Base-by-base conservation (phyloP, 192 early-diverging fungal species). In the Linnemannia exigua region DNA sequence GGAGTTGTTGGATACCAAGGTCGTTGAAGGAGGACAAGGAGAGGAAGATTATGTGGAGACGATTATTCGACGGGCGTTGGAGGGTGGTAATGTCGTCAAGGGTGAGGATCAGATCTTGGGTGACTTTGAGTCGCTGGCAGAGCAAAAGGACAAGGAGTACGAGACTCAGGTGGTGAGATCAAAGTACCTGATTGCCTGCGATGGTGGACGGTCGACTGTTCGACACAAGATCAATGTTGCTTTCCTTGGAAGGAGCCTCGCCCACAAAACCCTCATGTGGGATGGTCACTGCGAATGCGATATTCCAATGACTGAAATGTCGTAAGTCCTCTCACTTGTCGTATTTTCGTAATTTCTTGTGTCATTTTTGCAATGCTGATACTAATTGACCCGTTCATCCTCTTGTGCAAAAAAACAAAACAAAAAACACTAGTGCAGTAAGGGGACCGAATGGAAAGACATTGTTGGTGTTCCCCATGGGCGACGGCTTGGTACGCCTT, bases 111-210 rank as follows among this genome's bases (percentile, higher is more conserved):
- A 12, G n/a, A 25, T 58, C 28, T 0, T 76, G 61, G 74, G 61
- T 1, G 58, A 31, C 1, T 16, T 33, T 17, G 61, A 48, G 9
- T 15, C 17, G 37, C 11, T n/a, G 7, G 25, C 37, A 1, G 58
- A 67, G n/a, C 48, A 76, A 37, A 6, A 67, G 15, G 81, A 67
- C 76, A 79, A 76, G 33, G 79, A 74, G 47, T 80, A 80, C 22
- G 66, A 68, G n/a, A 79, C 37, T 0, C 48, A 71, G 33, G 69
- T 76, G 14, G 46, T 76, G 0, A 63, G 46, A 20, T 76, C 81
- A 41, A 67, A 80, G 44, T 83, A 79, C 41, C 20, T 83, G 44
- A 44, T 83, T 33, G 81, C 70, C 22, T 35, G 70, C 5, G 81
- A 83, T 33, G 81, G 81, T 19, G 76, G 70, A 11, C 77, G 72